Conservation (phyloP, 2,329 filamentous ascomycete genomes). For the Pseudogymnoascus sp. region DNA sequence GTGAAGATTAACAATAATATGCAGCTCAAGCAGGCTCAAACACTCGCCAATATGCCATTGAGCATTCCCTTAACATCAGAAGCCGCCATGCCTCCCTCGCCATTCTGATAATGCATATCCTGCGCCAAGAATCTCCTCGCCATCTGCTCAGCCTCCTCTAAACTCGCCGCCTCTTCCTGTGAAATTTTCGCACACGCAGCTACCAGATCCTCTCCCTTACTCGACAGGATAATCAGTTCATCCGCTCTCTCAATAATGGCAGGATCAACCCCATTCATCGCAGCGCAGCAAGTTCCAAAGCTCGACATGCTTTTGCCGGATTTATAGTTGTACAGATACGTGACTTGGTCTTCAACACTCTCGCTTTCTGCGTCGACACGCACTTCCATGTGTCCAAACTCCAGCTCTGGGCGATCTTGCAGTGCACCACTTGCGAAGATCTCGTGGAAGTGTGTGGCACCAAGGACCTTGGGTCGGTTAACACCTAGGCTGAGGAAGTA, state of each 20-base stretch:
- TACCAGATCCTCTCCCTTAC: slow-evolving; percentile 67
- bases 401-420: slow-evolving; percentile 39
- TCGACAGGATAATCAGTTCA: slow-evolving; percentile 58
- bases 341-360: slow-evolving; percentile 53
- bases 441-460: slow-evolving; percentile 60
- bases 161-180: slow-evolving; percentile 50
- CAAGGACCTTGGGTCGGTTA: slow-evolving; percentile 48
- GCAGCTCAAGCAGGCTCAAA: not conserved
- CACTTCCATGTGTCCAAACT: slow-evolving; percentile 66
- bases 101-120: slow-evolving; percentile 21
- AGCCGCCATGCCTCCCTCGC: not conserved
- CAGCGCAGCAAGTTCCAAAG: slow-evolving; percentile 79
- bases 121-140: slow-evolving; percentile 50
- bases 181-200: slow-evolving; percentile 62
- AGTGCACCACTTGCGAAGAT: slow-evolving; percentile 61
- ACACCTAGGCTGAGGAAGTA: slow-evolving; percentile 43
- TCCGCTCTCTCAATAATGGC: slow-evolving; percentile 69
- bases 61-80: slow-evolving; percentile 24
- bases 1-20: not conserved
- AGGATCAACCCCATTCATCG: slow-evolving; percentile 71
- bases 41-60: slow-evolving; percentile 17
- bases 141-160: slow-evolving; percentile 58
- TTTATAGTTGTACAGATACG: slow-evolving; percentile 64
- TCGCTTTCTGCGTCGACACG: slow-evolving; percentile 45
- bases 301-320: slow-evolving; percentile 67